These are phyloP conservation scores for Nemania abortiva DNA, from an alignment of 2,329 filamentous ascomycete genomes.

Conservation along the genomic window DNA sequence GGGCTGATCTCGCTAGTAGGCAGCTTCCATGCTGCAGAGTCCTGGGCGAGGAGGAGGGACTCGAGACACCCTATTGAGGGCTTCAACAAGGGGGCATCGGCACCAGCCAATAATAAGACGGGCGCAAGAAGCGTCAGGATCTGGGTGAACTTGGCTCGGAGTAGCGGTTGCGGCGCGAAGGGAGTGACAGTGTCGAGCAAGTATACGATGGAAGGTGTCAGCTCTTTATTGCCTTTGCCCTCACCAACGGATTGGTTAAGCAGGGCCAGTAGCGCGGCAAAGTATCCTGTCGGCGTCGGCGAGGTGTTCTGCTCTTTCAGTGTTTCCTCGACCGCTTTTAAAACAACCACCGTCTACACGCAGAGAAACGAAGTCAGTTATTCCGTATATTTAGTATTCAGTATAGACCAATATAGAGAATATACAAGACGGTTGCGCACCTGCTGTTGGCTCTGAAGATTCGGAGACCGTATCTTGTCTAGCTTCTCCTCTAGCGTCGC, in stretches of 20 bases:
- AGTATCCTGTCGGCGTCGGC: conserved; percentile 89
- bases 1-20: conserved; percentile 86
- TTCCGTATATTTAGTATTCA: neutral
- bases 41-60: conserved; percentile 89
- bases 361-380: conserved; percentile 26
- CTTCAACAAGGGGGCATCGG: conserved; percentile 86
- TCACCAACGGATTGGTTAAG: conserved; percentile 79
- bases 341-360: conserved; percentile 82
- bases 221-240: conserved; percentile 81
- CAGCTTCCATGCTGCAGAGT: conserved; percentile 87
- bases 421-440: conserved; percentile 61
- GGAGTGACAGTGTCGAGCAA: conserved; percentile 93
- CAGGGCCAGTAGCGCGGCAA: conserved; percentile 91
- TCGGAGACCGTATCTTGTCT: conserved; percentile 96
- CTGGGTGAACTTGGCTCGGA: conserved; percentile 94
- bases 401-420: conserved; percentile 16
- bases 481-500: conserved; percentile 84
- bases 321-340: conserved; percentile 92
- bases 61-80: conserved; percentile 94
- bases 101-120: conserved; percentile 81
- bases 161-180: conserved; percentile 84
- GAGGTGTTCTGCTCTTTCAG: conserved; percentile 88
- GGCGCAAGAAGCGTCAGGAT: conserved; percentile 90
- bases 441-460: conserved; percentile 94
- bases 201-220: conserved; percentile 90